Base-by-base conservation (phyloP, 768 basidiomycete species). In the Boletus sp. region DNA sequence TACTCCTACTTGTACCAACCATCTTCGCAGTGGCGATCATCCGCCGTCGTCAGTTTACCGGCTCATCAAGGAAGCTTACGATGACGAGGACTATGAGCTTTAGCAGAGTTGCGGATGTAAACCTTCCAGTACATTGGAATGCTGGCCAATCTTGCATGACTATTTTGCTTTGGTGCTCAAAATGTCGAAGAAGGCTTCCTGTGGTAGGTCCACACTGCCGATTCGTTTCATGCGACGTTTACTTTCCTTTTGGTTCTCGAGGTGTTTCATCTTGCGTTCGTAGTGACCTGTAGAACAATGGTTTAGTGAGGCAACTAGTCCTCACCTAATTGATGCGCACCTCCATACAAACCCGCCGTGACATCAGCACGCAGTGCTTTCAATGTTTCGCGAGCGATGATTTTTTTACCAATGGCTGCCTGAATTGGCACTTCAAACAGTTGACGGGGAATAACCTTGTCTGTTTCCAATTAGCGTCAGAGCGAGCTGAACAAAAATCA, bases 341-440 rank as follows among this genome's bases (percentile, higher is more conserved):
- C 93, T 69, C 95, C 94, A 62, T 97, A 96, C 43, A 97, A 73
- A 3, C 93, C 93, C 17, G 93, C 94, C 0, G 94, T 97, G 17
- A 98, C 96, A 60, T 99, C 91, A 25, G 91, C 90, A 32, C 91
- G 84, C 63, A 91, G 71, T 2, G 93, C 92, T 43, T 85, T 88
- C 41, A 96, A 71, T 15, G 87, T 95, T 69, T 96, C 93, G 29
- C 96, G 82, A 4, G 96, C 92, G 45, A 98, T 83, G 51, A 98
- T 80, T 57, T 86, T 91, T 60, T 81, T 84, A 14, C 95, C 95
- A 17, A 97, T 79, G 1, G 85, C 87, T 34, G 97, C 97, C 67
- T 98, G 97, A 49, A 99, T 97, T 2, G 95, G 88, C 11, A 98
- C 86, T 71, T 98, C 95, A 65, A 95, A 98, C 46, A 93, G 71